Base-by-base conservation (phyloP, 768 basidiomycete genomes). In the Amyloporia xantha region DNA sequence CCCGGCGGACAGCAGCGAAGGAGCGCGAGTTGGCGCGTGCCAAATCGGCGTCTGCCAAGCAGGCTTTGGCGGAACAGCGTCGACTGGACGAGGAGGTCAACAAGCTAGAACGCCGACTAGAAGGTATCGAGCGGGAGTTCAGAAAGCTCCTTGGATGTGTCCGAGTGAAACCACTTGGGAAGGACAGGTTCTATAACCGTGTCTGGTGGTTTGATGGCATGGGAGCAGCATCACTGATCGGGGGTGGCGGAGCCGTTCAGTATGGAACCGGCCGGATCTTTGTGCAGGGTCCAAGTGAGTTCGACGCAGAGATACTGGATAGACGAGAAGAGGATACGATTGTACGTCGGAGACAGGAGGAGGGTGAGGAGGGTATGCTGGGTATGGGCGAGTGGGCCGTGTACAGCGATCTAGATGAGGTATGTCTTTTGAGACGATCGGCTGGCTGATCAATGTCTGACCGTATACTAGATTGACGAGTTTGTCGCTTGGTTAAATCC, bases 161-260 rank as follows among this genome's bases (percentile, higher is more conserved):
- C 42, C 78, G 96, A 46, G 84, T 90, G 19, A 87, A 91, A 59
- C 91, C 94, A 1, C 60, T 98, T 44, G 96, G 96, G 12, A 77
- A 79, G 54, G 96, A 99, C 63, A 77, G 96, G 46, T 99, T 97
- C 67, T 87, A 89, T 61, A 95, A 96, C 63, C 82, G 90, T 26
- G 74, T 96, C 51, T 99, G 95, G 95, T 99, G 95, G 95, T 91
- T 97, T 62, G 95, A 99, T 66, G 95, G 95, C 9, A 79, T 93
- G 75, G 95, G 95, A 5, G 82, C 84, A 4, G 84, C 83, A 41
- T 82, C 85, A 39, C 68, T 95, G 45, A 72, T 91, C 49, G 85
- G 83, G 35, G 82, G 80, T 54, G 88, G 88, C 13, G 88, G 87
- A 3, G 77, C 82, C 24, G 78, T 85, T 24, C 77, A 85, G 63